phyloP scores from a whole-genome alignment of 495 filamentous ascomycete species.

The Amniculicola lignicola region DNA sequence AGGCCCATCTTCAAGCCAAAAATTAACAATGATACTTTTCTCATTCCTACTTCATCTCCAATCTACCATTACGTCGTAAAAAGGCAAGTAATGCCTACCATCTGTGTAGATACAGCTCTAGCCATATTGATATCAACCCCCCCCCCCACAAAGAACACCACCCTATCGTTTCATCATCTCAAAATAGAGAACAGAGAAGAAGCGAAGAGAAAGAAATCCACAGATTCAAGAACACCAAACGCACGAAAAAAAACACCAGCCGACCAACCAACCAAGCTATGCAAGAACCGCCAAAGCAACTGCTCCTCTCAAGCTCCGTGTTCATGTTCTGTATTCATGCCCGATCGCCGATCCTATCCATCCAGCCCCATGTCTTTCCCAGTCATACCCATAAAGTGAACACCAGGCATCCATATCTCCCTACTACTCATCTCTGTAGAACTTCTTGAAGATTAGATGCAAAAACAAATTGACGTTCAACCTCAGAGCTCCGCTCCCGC shows the following conservation, averaged over 20 bases:
- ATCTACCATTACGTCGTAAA: background rate
- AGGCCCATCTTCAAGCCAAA: too few relatives aligned
- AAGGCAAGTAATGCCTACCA: background rate
- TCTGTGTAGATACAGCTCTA: background rate
- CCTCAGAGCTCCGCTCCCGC: conserved; percentile 57
- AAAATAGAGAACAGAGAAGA: background rate
- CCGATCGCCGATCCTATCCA: too few relatives aligned
- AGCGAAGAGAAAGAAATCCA: background rate
- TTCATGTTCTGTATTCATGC: too few relatives aligned
- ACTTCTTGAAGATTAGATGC: conserved; percentile 96
- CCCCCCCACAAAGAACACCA: background rate
- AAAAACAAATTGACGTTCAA: conserved; percentile 94
- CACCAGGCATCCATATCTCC: background rate
- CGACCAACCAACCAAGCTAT: background rate
- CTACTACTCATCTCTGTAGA: conserved; percentile 63
- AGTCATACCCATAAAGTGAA: too few relatives aligned
- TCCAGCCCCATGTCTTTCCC: too few relatives aligned
- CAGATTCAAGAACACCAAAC: background rate
- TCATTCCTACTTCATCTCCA: too few relatives aligned
- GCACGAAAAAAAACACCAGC: background rate
- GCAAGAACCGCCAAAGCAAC: background rate
- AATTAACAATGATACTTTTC: too few relatives aligned
- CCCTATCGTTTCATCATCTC: background rate
- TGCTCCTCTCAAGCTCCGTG: too few relatives aligned
- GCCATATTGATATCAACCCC: too few relatives aligned